Base-by-base conservation (phyloP, 2,329 filamentous ascomycete genomes). In the Aureobasidium sp. region DNA sequence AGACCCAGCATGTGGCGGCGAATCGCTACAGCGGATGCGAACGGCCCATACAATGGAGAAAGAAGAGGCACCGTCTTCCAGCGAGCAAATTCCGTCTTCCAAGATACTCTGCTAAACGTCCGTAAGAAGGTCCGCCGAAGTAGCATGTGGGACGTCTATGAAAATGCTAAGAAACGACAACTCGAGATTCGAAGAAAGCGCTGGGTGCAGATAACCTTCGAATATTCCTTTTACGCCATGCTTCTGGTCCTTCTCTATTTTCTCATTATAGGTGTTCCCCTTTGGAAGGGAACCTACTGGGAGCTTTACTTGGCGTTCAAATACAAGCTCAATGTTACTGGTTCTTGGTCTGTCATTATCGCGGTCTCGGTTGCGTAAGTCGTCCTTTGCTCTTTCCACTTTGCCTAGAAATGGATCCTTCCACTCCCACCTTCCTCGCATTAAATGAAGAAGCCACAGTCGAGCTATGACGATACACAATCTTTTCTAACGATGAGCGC, bases 211-310 rank as follows among this genome's bases (percentile, higher is more conserved):
- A n/a, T 72, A 2, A 57, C 69, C 7, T 77, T 78, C 59, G 74
- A 77, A 65, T 75, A 72, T 50, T 63, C 67, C 37, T 66, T 76
- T 30, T 78, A 78, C 55, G 39, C 69, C 2, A 39, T 76, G 11
- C 64, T 75, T 49, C 16, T 75, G 2, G 68, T 67, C 11, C 74
- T 79, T 61, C 67, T 78, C 32, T 79, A 79, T 61, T 77, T 80
- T 25, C 74, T 79, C n/a, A 68, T 79, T 1, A 67, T 80, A 13
- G 78, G 78, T 8, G 62, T 74, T 58, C 78, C 78, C 1, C 63
- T 80, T 4, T 80, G 78, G 78, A 74, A 74, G 5, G 78, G 78
- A 5, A 71, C 73, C 9, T 78, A 71, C 65, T 78, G 73, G 73
- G 45, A 50, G n/a, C 50, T 78, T 34, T 79, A 76, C 62, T 75